These are phyloP conservation scores for Urtica urens DNA, from an alignment of 306 rosid genomes.

Conservation along the genomic window DNA sequence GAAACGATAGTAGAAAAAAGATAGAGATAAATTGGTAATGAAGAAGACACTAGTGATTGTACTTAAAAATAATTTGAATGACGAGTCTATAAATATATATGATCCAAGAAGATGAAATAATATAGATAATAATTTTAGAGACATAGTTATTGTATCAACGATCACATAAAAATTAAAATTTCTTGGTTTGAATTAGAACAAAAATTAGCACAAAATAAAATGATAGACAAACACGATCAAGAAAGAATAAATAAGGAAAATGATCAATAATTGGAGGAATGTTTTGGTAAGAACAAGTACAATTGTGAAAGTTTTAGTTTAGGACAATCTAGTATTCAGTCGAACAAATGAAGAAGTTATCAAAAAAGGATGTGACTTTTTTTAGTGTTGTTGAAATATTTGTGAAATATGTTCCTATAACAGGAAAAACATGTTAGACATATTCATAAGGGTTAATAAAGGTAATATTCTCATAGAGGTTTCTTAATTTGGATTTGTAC, in stretches of 20 bases:
- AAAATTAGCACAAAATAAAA: not conserved
- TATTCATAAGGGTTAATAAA: not conserved
- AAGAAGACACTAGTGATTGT: not conserved
- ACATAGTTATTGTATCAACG: slow-evolving; percentile 1
- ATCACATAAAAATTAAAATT: not conserved
- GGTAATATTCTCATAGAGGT: too few species aligned
- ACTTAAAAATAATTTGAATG: not conserved
- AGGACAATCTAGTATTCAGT: not conserved
- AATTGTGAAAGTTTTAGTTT: not conserved
- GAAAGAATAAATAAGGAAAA: not conserved
- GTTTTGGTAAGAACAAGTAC: not conserved
- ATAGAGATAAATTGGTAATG: too few species aligned
- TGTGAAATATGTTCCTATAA: not conserved
- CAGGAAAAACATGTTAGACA: not conserved
- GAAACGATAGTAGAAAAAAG: too few species aligned
- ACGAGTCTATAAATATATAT: not conserved
- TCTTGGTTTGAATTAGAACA: not conserved
- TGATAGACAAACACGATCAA: not conserved
- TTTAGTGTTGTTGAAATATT: not conserved
- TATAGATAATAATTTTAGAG: slow-evolving; percentile 7
- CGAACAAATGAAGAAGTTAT: not conserved
- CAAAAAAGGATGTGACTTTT: not conserved
- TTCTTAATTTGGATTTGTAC: too few species aligned
- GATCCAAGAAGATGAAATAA: not conserved
- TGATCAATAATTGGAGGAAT: not conserved